phyloP scores from a whole-genome alignment of 2,329 filamentous ascomycete species.

The Calonectria honghensis region DNA sequence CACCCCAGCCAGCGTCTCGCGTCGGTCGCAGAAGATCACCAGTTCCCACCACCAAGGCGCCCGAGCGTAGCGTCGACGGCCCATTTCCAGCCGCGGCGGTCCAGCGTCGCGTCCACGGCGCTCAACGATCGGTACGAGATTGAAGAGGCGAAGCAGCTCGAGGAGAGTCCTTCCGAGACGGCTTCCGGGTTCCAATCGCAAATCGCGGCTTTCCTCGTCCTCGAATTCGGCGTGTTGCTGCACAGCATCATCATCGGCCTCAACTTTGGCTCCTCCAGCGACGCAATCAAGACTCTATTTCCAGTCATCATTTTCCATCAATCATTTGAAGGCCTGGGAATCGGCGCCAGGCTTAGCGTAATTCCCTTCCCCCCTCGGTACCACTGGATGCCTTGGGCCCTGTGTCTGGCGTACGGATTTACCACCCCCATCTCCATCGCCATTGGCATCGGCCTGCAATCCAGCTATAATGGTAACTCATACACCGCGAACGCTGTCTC shows the following conservation, averaged over 20 bases:
- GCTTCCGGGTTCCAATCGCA: conserved; percentile 11
- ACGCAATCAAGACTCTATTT: conserved; percentile 5
- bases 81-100: background rate
- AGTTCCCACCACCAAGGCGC: background rate
- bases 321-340: conserved; percentile 14
- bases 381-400: conserved; percentile 13
- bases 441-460: background rate
- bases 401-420: conserved; percentile 11
- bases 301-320: conserved; percentile 8
- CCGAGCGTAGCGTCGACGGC: background rate
- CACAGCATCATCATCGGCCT: conserved; percentile 14
- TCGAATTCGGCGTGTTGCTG: conserved; percentile 15
- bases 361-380: background rate
- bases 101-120: background rate
- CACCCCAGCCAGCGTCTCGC: background rate
- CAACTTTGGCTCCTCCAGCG: conserved; percentile 13
- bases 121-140: conserved; percentile 3
- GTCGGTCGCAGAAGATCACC: background rate
- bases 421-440: conserved; percentile 7
- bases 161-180: background rate
- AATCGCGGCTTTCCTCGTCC: conserved; percentile 10
- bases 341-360: background rate
- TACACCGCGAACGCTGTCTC: background rate
- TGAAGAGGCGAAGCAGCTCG: background rate
- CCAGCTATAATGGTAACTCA: background rate